Evolutionary conservation across 2,329 filamentous ascomycete genomes (phyloP), one percentile per base, ranked within the genome.

Genomic region (Pseudogymnoascus sp.): DNA sequence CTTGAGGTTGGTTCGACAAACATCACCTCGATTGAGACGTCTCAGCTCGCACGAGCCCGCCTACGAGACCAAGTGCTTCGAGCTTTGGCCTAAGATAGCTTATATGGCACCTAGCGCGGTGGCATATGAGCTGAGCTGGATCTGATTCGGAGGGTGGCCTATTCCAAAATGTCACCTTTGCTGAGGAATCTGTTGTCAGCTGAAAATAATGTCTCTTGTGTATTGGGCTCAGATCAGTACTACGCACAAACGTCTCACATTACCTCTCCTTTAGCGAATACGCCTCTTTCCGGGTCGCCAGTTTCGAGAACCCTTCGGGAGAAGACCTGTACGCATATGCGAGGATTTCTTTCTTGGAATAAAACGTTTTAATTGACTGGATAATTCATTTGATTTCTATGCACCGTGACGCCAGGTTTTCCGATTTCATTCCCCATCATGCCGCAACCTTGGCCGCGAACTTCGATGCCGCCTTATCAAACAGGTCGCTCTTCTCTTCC

Each of bases 381-480:
- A 60, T 37, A 60, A 38, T 60, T 38, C 24, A 3, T 38, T 60
- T 38, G 13, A 38, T 60, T 60, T 60, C 31, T 60, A 37, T 60
- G 56, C 56, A 37, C 56, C 56, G 31, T 24, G 37, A 60, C 56
- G 31, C 56, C 56, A 60, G 31, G 2, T 60, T 37, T 40, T 40
- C 56, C 56, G n/a, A 37, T 37, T 53, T 53, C 47, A 53, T 53
- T 53, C 47, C 37, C 14, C 26, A 33, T 65, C 50, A 84, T 65
- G 82, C 81, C 65, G 86, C 81, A 66, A 91, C 91, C 80, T 93
- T 96, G 35, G 93, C 84, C 68, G 85, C 87, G 76, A 95, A 97
- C 78, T 96, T 97, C 26, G 85, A 81, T 19, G 90, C 90, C 11
- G 93, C 93, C 70, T 86, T 86, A 75, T 96, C 91, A 73, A 97